Evolutionary conservation across 129 eudicot genomes (phyloP), one percentile per base, ranked within the genome.

Genomic region (Chrysanthemum seticuspe): DNA sequence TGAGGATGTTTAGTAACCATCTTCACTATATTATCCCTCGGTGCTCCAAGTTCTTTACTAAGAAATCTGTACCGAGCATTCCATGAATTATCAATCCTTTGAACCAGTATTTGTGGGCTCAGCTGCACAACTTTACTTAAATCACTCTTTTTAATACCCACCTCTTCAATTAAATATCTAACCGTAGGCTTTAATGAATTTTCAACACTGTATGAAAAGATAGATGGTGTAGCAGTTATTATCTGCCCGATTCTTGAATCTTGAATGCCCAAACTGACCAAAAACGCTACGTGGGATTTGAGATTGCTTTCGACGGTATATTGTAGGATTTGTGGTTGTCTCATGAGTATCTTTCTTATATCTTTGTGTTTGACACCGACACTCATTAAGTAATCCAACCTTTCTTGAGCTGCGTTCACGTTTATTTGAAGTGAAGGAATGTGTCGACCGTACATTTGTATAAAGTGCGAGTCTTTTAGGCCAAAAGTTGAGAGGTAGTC

Each of bases 1-100:
- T 94, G 99, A 1, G 99, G 99, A 80, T 94, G 99, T 61, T 90
- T 94, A 0, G 83, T 83, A 53, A 94, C 96, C 99, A 94, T 94
- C 76, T 94, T 90, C 58, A 94, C 99, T 13, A 90, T 85, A 83
- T 76, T 88, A 45, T 85, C 91, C 81, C 91, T 83, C 6, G 99
- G 96, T 63, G 97, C 97, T 62, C 85, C 93, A 80, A 94, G 81
- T 78, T 94, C 99, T 54, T 86, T 88, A 5, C 84, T 79, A 49
- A 94, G 88, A 56, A 94, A 94, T 48, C 67, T 80, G 44, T 82
- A 80, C 66, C 99, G 85, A 58, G 90, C 49, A 48, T 69, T 94
- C 99, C 99, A 90, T 5, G 97, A 78, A 80, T 70, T 88, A 68
- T 94, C 97, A 47, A 90, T 87, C 61, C 97, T 75, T 72, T 86